phyloP scores from a whole-genome alignment of 495 filamentous ascomycete species.

The Penicillium paradoxum region DNA sequence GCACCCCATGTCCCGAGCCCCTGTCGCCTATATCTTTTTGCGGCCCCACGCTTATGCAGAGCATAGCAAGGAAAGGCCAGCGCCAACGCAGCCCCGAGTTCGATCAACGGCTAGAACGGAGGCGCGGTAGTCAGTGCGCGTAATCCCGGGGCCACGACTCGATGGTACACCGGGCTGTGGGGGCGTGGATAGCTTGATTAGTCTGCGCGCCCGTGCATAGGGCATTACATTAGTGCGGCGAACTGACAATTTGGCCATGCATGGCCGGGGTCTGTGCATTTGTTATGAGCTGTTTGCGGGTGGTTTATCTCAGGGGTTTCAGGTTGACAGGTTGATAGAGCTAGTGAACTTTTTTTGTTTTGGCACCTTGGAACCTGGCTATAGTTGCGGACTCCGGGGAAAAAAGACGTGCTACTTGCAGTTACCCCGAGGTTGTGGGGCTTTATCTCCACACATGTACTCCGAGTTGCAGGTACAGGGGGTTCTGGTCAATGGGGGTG shows the following conservation, averaged over 20 bases:
- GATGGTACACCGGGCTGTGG: constrained; percentile 15
- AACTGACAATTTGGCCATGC: constrained; percentile 22
- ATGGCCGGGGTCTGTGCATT: constrained; percentile 22
- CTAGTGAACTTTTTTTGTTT: neutral
- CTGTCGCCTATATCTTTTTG: neutral
- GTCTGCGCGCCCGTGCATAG: constrained; percentile 18
- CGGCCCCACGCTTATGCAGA: constrained; percentile 12
- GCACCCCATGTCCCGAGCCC: neutral
- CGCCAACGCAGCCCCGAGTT: constrained; percentile 4
- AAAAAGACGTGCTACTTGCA: constrained; percentile 11
- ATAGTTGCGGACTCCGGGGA: neutral
- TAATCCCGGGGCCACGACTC: constrained; percentile 18
- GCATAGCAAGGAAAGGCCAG: neutral
- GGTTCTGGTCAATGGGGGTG: neutral
- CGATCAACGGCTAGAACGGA: constrained; percentile 19
- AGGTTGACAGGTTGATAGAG: neutral
- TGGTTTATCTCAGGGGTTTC: constrained; percentile 15
- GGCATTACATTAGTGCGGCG: constrained; percentile 25
- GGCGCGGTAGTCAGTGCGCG: constrained; percentile 25
- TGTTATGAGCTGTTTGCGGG: constrained; percentile 3
- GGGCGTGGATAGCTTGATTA: constrained; percentile 13
- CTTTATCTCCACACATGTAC: neutral
- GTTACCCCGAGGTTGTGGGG: constrained; percentile 7
- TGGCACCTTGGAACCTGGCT: neutral
- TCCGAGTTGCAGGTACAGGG: neutral